Evolutionary conservation across 129 eudicot species (phyloP).

Genomic region (Smallanthus sonchifolius): DNA sequence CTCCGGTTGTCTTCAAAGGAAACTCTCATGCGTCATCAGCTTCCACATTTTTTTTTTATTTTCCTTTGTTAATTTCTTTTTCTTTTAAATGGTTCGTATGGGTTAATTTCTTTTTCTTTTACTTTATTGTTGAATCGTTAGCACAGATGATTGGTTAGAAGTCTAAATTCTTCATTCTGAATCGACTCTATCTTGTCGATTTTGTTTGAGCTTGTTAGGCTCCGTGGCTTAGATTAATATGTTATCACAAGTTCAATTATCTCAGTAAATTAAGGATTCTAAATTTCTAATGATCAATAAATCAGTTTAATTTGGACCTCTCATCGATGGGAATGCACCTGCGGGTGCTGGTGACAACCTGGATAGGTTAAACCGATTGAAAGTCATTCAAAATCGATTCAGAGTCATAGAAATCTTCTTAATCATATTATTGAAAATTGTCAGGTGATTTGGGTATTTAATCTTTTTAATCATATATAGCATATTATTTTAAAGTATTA

Average conservation of each 20-base stretch:
- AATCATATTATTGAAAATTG: too few relatives aligned
- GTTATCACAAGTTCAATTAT: not conserved
- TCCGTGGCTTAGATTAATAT: not conserved
- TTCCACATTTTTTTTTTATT: not conserved
- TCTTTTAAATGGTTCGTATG: too few relatives aligned
- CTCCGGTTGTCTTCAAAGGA: constrained; percentile 89
- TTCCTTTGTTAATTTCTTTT: not conserved
- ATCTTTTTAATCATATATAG: too few relatives aligned
- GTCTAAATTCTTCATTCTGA: not conserved
- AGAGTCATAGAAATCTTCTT: too few relatives aligned
- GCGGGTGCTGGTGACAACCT: too few relatives aligned
- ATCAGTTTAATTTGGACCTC: not conserved
- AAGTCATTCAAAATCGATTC: too few relatives aligned
- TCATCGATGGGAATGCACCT: too few relatives aligned
- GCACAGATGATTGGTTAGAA: not conserved
- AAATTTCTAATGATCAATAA: not conserved
- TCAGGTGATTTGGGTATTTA: too few relatives aligned
- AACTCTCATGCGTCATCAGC: constrained; percentile 73
- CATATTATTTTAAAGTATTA: too few relatives aligned
- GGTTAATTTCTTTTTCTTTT: too few relatives aligned
- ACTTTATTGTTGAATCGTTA: not conserved
- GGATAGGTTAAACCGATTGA: too few relatives aligned
- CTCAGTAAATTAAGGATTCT: not conserved
- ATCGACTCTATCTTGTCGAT: not conserved
- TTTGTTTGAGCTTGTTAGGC: constrained; percentile 1